Percentiles rank a stretch among this genome's conserved stretches.
Conservation (phyloP, 139 green algal genomes). For the Raphidocelis subcapitata region DNA sequence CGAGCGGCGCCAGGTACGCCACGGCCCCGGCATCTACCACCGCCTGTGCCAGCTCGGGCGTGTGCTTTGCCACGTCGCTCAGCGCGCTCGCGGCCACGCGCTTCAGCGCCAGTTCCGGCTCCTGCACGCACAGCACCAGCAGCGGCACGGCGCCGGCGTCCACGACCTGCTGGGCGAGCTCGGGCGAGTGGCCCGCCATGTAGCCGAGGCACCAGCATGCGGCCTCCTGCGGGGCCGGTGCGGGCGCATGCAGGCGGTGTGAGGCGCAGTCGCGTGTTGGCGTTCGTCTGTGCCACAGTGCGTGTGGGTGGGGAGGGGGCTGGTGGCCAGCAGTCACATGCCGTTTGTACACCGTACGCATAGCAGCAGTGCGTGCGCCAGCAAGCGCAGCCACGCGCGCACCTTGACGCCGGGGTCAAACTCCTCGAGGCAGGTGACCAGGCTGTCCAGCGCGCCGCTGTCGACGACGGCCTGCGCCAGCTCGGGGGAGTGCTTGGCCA, state of each 20-base stretch:
- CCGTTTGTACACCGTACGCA: no score
- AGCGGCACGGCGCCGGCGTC: constrained; percentile 62
- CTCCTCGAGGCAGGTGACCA: constrained; percentile 88
- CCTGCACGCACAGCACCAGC: constrained; percentile 87
- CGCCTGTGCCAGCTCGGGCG: constrained; percentile 78
- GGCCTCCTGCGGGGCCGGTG: constrained; percentile 46
- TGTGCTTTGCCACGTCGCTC: constrained; percentile 88
- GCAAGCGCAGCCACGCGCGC: no score
- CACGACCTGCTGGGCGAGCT: constrained; percentile 73
- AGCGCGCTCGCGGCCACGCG: constrained; percentile 78
- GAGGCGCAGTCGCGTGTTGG: no score
- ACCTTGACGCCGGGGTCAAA: constrained; percentile 85
- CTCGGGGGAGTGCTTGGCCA: constrained; percentile 74
- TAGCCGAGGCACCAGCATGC: constrained; percentile 83
- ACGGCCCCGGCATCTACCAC: constrained; percentile 86
- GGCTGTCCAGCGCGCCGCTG: constrained; percentile 68
- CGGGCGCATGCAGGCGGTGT: no score
- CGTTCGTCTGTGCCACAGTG: no score
- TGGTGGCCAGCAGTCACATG: no score
- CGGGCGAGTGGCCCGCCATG: constrained; percentile 81
- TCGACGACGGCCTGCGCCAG: constrained; percentile 84
- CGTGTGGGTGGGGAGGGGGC: no score
- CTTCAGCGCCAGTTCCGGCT: constrained; percentile 86
- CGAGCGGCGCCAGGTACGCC: constrained; percentile 73
- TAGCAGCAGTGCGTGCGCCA: no score